Percentiles rank a stretch among this genome's conserved stretches.
Conservation (phyloP, 805 yeast genomes). For the Nematodospora valgi region DNA sequence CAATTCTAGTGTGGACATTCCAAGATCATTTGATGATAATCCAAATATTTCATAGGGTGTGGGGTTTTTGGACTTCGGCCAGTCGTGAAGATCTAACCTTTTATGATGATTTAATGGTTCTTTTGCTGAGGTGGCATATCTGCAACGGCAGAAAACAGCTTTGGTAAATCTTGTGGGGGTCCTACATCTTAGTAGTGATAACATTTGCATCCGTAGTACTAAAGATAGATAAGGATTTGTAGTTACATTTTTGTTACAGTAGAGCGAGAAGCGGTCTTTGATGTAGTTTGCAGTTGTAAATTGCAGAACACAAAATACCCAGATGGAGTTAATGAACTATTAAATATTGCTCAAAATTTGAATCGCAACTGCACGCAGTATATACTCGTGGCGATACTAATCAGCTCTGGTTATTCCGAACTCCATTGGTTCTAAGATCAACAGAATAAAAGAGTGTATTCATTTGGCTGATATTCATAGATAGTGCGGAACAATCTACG, state of each 20-base stretch:
- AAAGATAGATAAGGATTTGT: too few relatives aligned
- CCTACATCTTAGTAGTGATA: not conserved
- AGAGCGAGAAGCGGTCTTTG: conserved; percentile 4
- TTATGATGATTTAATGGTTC: conserved; percentile 19
- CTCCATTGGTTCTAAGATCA: too few relatives aligned
- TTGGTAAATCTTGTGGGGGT: not conserved
- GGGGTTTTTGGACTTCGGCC: conserved; percentile 61
- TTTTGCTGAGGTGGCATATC: conserved; percentile 18
- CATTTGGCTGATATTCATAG: too few relatives aligned
- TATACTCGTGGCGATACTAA: too few relatives aligned
- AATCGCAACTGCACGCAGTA: too few relatives aligned
- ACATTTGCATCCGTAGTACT: too few relatives aligned
- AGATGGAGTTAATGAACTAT: too few relatives aligned
- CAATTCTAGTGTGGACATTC: conserved; percentile 46
- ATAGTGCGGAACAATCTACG: too few relatives aligned
- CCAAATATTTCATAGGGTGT: conserved; percentile 68
- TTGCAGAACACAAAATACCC: not conserved
- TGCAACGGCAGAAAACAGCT: not conserved
- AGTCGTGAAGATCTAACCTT: conserved; percentile 30
- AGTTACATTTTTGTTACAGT: not conserved
- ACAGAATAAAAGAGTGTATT: too few relatives aligned
- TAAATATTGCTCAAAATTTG: too few relatives aligned
- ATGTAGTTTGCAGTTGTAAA: not conserved
- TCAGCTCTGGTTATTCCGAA: too few relatives aligned
- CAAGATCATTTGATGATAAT: conserved; percentile 29